Evolutionary conservation across 176 grass and related monocot species (phyloP).

Genomic region (Carex parvula): DNA sequence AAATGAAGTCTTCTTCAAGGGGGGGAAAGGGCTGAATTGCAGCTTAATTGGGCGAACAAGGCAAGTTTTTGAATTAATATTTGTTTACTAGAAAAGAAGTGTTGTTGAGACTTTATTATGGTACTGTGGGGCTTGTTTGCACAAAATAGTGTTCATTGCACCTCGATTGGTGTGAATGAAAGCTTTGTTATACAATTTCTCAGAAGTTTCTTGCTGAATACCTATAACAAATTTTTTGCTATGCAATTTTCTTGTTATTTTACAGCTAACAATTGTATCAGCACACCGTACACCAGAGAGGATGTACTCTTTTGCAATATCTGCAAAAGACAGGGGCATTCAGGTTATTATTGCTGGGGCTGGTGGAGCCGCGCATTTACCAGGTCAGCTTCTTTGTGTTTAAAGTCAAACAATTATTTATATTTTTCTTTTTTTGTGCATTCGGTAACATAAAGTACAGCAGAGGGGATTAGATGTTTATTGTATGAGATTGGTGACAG

Average conservation of each 20-base stretch:
- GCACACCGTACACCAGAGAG: constrained; percentile 81
- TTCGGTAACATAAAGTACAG: background rate
- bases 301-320: constrained; percentile 64
- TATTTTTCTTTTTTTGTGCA: background rate
- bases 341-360: constrained; percentile 90
- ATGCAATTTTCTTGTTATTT: background rate
- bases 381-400: constrained; percentile 44
- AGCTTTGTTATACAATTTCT: background rate
- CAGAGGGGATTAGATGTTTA: background rate
- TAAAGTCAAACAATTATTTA: background rate
- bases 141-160: background rate
- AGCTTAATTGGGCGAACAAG: background rate
- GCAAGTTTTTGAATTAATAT: background rate
- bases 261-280: constrained; percentile 88
- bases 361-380: constrained; percentile 90
- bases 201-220: background rate
- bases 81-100: background rate
- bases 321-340: constrained; percentile 71
- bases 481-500: constrained; percentile 35
- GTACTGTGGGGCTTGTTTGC: background rate
- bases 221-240: background rate
- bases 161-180: background rate
- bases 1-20: background rate
- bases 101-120: background rate
- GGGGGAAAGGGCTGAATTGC: background rate